Base-by-base conservation (phyloP, 2,329 filamentous ascomycete genomes). In the Fusarium sp. region DNA sequence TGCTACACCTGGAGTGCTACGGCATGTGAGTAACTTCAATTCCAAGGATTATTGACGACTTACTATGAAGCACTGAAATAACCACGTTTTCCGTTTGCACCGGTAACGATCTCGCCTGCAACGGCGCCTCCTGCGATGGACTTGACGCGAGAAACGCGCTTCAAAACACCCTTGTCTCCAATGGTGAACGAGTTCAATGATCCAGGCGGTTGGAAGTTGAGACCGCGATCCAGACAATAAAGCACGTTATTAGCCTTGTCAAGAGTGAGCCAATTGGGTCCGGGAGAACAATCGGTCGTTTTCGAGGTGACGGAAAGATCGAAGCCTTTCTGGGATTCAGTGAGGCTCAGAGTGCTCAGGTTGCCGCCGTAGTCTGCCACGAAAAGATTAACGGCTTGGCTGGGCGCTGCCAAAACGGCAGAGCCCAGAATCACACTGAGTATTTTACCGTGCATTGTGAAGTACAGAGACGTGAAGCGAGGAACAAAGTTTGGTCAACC, bases 41-140 rank as follows among this genome's bases (percentile, higher is more conserved):
- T 3, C 11, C 9, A 3, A 22, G 2, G 2, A 22, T 7, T 20
- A 2, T 15, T 9, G 2, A 4, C 3, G 15, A 74, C 74, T 65
- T 53, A 76, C 74, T 76, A 76, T 20, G 75, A 75, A 12, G 75
- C 62, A 29, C 46, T 64, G 33, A 76, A 67, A 33, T 70, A 76
- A 9, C 73, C 75, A 2, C 73, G 69, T 11, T 44, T 49, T 31
- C 75, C 73, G 3, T 45, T 61, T 1, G 27, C n/a, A 4, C 71
- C 59, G 1, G 62, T 76, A 6, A 76, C 18, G 3, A 76, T 63
- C 4, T 63, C 70, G 1, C 75, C 75, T 25, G 75, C 75, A 0
- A 76, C 75, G 4, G 66, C 73, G 3, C 57, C 74, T 9, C 57
- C 74, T 9, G 50, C 29, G 1, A 65, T 65, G 0, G 75, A 75